Base-by-base conservation (phyloP, 1,139 yeast species). In the Debaryomyces udenii region DNA sequence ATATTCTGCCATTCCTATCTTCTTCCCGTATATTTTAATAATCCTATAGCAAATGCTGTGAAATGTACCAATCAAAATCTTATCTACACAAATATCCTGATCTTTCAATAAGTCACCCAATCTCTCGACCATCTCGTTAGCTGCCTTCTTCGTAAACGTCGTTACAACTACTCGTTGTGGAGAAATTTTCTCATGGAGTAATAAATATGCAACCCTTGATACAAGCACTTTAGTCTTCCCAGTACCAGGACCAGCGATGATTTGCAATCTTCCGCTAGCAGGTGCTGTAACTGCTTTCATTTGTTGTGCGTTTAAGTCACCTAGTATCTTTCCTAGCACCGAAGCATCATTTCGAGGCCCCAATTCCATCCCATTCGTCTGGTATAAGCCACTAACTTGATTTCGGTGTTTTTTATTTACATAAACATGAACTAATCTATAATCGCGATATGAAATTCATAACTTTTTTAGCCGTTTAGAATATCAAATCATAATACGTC, bases 161-260 rank as follows among this genome's bases (percentile, higher is more conserved):
- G 96, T 88, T 18, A 90, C 93, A 3, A 91, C 76, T 30, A 91
- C 75, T 35, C 76, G 65, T 23, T 73, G 69, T 0, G 96, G 90
- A 1, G 70, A 63, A 1, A 83, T 61, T 2, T 69, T 56, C 27
- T 79, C 75, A 9, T 73, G 62, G 2, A 79, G 50, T 17, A 88
- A 53, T 27, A 90, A 66, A 55, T 81, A 78, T 0, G 94, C 94
- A 6, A 89, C 94, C 35, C 96, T 70, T 1, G 90, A 74, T 0
- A 88, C 81, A 33, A 91, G 65, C 2, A 91, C 91, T 54, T 83
- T 86, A 3, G 97, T 90, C 59, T 90, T 86, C 4, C 91, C 91
- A 0, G 82, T 86, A 2, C 98, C 97, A 0, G 97, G 97, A 0
- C 97, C 97, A 0, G 97, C 97, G 26, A 90, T 74, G 22, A 91